These are phyloP conservation scores for Globisporangium canariense DNA, from an alignment of 352 stramenopile genomes.

Conservation along the genomic window DNA sequence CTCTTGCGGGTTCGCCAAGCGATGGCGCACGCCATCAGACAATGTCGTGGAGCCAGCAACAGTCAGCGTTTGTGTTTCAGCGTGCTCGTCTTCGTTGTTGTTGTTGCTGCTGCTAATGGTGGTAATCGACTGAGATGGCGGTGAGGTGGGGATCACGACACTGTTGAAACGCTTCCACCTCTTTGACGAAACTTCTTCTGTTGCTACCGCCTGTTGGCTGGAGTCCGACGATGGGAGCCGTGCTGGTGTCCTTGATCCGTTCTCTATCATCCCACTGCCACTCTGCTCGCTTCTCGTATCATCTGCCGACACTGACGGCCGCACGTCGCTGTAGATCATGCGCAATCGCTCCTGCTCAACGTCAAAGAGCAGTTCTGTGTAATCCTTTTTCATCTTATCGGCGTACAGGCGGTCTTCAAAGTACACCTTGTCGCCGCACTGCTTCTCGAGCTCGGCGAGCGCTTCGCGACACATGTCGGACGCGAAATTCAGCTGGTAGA, in stretches of 20 bases:
- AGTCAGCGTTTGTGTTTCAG: slow-evolving; percentile 12
- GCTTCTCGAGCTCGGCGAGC: slow-evolving; percentile 42
- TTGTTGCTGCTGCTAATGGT: not conserved
- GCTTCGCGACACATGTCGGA: slow-evolving; percentile 43
- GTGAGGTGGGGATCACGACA: not conserved
- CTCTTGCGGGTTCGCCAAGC: slow-evolving; percentile 37
- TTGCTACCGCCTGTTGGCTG: too few species aligned
- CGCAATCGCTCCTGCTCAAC: slow-evolving; percentile 67
- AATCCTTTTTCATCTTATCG: slow-evolving; percentile 78
- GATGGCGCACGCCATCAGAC: slow-evolving; percentile 16
- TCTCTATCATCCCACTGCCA: not conserved
- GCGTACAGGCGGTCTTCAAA: slow-evolving; percentile 42
- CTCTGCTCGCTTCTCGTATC: slow-evolving; percentile 13
- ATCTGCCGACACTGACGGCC: slow-evolving; percentile 8
- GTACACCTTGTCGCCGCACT: slow-evolving; percentile 40
- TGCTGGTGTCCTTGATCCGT: not conserved
- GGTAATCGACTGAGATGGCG: not conserved
- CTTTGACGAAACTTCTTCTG: not conserved
- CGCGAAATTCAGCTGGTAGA: slow-evolving; percentile 49
- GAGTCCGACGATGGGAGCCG: not conserved
- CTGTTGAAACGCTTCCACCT: slow-evolving; percentile 4
- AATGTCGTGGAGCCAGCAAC: slow-evolving; percentile 7
- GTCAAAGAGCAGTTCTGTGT: slow-evolving; percentile 66
- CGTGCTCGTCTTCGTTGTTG: slow-evolving; percentile 2
- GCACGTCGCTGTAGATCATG: slow-evolving; percentile 48